These are phyloP conservation scores for Fraxinus sp. DNA, from an alignment of 305 asterid genomes.

Conservation along the genomic window DNA sequence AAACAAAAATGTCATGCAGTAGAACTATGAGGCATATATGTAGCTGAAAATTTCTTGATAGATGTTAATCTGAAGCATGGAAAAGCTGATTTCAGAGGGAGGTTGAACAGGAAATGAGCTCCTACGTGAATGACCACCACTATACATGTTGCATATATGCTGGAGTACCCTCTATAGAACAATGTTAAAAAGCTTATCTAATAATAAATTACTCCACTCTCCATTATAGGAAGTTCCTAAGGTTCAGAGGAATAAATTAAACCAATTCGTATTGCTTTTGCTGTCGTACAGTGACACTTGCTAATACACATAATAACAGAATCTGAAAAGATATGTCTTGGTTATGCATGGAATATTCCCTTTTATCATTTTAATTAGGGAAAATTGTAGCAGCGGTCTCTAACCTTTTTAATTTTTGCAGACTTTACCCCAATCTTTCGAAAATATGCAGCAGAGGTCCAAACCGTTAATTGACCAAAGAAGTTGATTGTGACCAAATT, in stretches of 20 bases:
- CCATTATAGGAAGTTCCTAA: background rate
- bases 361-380: background rate
- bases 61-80: background rate
- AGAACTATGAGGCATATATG: constrained; percentile 7
- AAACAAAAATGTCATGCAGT: constrained; percentile 8
- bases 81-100: background rate
- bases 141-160: background rate
- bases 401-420: too few relatives aligned
- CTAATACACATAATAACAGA: background rate
- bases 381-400: too few relatives aligned
- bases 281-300: background rate
- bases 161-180: background rate
- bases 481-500: too few relatives aligned
- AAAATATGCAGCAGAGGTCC: too few relatives aligned
- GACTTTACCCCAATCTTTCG: too few relatives aligned
- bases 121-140: background rate
- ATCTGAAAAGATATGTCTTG: background rate
- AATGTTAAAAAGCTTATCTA: background rate
- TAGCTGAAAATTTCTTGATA: background rate
- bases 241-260: background rate
- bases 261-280: background rate
- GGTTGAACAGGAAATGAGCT: background rate
- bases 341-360: background rate
- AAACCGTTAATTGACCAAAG: too few relatives aligned
- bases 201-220: background rate